Base-by-base conservation (phyloP, 345 rosid genomes). In the Salix exigua region DNA sequence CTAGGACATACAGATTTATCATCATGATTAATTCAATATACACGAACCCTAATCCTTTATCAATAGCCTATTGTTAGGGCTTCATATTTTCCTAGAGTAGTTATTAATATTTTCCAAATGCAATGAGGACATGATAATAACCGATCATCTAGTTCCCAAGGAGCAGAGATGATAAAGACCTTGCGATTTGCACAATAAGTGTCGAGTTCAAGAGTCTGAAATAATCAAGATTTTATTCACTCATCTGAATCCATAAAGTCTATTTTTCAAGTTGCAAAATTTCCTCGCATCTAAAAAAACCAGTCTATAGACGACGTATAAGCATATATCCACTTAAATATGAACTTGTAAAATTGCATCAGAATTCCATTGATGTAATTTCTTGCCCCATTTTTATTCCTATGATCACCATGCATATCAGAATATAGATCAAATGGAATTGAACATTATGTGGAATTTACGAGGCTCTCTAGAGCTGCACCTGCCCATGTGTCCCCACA, bases 401-500 rank as follows among this genome's bases (percentile, higher is more conserved):
- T 23, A 58, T 35, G 37, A 35, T 58, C 4, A 11, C 14, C 62
- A 58, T n/a, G 63, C 30, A 6, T 40, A 12, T 40, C 40, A 71
- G 5, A 50, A 50, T 28, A n/a, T 31, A 71, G 23, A 50, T 30
- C 6, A 31, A 50, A 10, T 42, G 26, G 14, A 50, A 51, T 23
- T 23, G 63, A 71, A 50, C 33, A 50, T n/a, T 28, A 25, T 33
- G 33, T 19, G 63, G 28, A n/a, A 9, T n/a, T 58, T 58, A 37
- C 50, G 40, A 31, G 37, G 65, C 31, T 26, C 68, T 74, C 60
- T 19, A 4, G 67, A 14, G n/a, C 30, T 33, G 46, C 48, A 23
- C 48, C 31, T 9, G 28, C 63, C 38, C 9, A 2, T 9, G 31
- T 61, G 77, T 80, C 81, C 84, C 77, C 71, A 62, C 78, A 23